Base-by-base conservation (phyloP, 169 alveolate species). In the Plasmodium berghei region DNA sequence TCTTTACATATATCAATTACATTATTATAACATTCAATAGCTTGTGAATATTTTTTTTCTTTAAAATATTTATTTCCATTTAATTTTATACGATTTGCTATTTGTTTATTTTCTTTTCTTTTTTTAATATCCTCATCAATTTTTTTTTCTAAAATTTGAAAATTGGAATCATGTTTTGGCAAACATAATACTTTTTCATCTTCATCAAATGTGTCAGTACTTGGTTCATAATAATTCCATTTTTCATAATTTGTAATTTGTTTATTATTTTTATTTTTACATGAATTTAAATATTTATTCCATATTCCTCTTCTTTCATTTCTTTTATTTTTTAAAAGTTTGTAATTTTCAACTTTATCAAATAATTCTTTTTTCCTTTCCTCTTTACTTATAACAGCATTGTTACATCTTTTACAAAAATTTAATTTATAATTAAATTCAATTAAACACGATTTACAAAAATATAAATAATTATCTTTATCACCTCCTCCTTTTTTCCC, bases 201-300 rank as follows among this genome's bases (percentile, higher is more conserved):
- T 45, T 80, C 90, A 34, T 80, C 83, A 61, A 80, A 67, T 2
- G 85, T 4, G 28, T 80, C 90, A n/a, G 55, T 34, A 49, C 83
- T 69, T 18, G 90, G 90, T 54, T 80, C 90, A 46, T 67, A 80
- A n/a, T 66, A 48, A 58, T 66, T 40, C 90, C 90, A 80, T 48
- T 80, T 80, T 4, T 66, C 90, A 16, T 80, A 80, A 72, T 22
- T 70, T 1, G 67, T 48, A n/a, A 0, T 28, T 58, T 2, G 48
- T 20, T 9, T 40, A n/a, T 69, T 75, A 22, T 62, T 22, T 45
- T 63, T 4, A 3, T 54, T 58, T 56, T 46, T 26, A 9, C 34
- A n/a, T 10, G 58, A 66, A 9, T 48, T 48, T 52, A 71, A 49
- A 71, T 49, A 75, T 12, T 22, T 61, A 6, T 80, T 64, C 90